Conservation (phyloP, 2,329 filamentous ascomycete species). For the Talaromyces sp. region DNA sequence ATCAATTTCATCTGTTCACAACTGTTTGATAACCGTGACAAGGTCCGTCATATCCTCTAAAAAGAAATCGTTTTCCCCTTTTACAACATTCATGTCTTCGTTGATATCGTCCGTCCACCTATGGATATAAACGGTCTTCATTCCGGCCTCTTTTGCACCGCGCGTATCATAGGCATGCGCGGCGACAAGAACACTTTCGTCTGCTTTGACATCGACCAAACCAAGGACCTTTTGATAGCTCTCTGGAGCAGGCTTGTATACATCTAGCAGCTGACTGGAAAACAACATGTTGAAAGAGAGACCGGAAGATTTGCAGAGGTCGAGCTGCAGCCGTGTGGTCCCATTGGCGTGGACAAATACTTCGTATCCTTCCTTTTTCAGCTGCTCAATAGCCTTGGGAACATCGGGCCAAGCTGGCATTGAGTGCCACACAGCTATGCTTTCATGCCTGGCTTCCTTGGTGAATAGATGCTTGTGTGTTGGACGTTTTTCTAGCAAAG, state of each 20-base stretch:
- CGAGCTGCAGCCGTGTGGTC: conserved; percentile 51
- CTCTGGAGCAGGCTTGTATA: conserved; percentile 45
- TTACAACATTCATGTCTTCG: conserved; percentile 41
- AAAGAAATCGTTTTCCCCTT: conserved; percentile 37
- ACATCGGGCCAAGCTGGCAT: conserved; percentile 52
- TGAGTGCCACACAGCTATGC: conserved; percentile 44
- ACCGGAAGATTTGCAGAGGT: conserved; percentile 45
- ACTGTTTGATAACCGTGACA: conserved; percentile 8
- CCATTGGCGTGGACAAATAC: conserved; percentile 53
- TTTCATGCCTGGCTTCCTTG: conserved; percentile 13
- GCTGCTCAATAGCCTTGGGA: conserved; percentile 31
- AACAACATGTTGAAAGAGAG: conserved; percentile 50
- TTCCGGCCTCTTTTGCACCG: conserved; percentile 44
- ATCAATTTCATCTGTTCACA: not conserved
- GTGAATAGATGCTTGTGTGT: conserved; percentile 16
- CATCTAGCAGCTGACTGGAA: conserved; percentile 47
- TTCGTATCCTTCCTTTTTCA: conserved; percentile 37
- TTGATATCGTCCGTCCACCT: conserved; percentile 51
- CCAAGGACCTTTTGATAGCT: conserved; percentile 44
- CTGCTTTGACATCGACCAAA: conserved; percentile 39
- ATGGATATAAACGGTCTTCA: conserved; percentile 50
- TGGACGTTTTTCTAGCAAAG: conserved; percentile 25
- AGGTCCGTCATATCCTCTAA: conserved; percentile 19
- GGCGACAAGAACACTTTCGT: conserved; percentile 50
- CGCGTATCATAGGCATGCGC: conserved; percentile 52